A percentile compares a stretch with the other conserved stretches of the same genome.
Evolutionary conservation across 2,329 filamentous ascomycete species (phyloP).

Genomic region (Penicillium decumbens): DNA sequence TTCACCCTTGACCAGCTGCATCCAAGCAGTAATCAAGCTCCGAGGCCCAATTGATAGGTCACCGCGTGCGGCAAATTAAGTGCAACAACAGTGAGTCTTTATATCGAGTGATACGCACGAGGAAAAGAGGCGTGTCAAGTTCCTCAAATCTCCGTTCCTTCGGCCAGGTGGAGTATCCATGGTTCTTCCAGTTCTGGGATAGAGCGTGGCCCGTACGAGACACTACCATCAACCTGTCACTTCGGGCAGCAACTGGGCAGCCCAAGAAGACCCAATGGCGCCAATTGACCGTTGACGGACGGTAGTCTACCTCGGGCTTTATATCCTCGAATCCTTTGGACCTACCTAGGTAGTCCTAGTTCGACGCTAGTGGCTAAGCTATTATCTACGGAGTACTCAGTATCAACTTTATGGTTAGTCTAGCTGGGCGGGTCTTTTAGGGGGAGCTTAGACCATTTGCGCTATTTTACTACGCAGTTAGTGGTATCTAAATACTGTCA

Average conservation of each 20-base stretch:
- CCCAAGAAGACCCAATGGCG: background rate
- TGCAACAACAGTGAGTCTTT: background rate
- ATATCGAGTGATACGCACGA: background rate
- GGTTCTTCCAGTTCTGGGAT: slow-evolving; percentile 1
- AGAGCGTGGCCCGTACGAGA: background rate
- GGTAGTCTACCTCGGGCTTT: background rate
- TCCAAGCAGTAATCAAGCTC: slow-evolving; percentile 1
- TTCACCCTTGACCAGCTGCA: background rate
- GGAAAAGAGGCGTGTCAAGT: background rate
- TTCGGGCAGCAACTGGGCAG: background rate
- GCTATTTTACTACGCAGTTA: too few species aligned
- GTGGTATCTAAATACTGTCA: too few species aligned
- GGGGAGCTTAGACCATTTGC: too few species aligned
- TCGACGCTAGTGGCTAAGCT: too few species aligned
- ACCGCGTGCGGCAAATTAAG: slow-evolving; percentile 1
- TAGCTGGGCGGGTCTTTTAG: too few species aligned
- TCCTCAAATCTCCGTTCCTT: background rate
- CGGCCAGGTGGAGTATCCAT: slow-evolving; percentile 1
- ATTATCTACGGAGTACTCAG: too few species aligned
- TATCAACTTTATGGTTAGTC: too few species aligned
- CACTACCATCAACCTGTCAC: background rate
- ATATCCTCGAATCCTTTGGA: too few species aligned
- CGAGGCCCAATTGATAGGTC: background rate
- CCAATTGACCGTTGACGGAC: background rate
- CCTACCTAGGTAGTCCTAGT: too few species aligned